phyloP scores from a whole-genome alignment of 1,284 basidiomycete genomes.

The Stygiomarasmius scandens region DNA sequence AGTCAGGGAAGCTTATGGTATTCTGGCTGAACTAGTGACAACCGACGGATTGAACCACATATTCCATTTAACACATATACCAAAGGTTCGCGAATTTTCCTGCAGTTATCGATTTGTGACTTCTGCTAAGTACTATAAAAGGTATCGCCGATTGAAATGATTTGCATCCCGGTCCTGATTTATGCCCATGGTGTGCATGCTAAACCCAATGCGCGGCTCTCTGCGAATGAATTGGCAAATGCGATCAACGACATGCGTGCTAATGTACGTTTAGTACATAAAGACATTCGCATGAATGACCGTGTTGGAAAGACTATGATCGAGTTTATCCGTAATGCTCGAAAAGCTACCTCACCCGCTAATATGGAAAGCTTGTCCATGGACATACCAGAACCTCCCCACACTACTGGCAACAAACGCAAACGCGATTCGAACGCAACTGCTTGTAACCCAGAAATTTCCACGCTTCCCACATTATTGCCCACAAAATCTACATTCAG shows the following conservation, averaged over 20 bases:
- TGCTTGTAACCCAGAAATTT: not conserved
- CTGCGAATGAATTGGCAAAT: constrained; percentile 40
- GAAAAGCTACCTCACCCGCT: not conserved
- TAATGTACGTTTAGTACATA: constrained; percentile 48
- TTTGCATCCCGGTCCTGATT: constrained; percentile 55
- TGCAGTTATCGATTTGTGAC: not conserved
- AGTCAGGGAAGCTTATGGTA: constrained; percentile 43
- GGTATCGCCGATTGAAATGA: constrained; percentile 66
- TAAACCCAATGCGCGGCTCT: constrained; percentile 23
- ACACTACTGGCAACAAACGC: not conserved
- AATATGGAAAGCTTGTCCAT: not conserved
- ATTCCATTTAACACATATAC: constrained; percentile 32
- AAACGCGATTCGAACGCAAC: not conserved
- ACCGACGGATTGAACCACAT: constrained; percentile 25
- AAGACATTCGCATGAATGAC: constrained; percentile 56
- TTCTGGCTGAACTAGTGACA: constrained; percentile 45
- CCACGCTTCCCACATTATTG: not conserved
- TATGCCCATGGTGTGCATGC: constrained; percentile 38
- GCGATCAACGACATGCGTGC: constrained; percentile 52
- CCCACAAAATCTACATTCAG: not conserved
- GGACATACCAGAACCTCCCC: not conserved
- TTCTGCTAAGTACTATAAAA: not conserved
- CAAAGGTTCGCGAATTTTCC: constrained; percentile 2
- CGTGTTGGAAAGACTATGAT: constrained; percentile 52
- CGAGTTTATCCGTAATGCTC: constrained; percentile 32